phyloP scores from a whole-genome alignment of 805 yeast genomes.

The Candida rishiriensis region DNA sequence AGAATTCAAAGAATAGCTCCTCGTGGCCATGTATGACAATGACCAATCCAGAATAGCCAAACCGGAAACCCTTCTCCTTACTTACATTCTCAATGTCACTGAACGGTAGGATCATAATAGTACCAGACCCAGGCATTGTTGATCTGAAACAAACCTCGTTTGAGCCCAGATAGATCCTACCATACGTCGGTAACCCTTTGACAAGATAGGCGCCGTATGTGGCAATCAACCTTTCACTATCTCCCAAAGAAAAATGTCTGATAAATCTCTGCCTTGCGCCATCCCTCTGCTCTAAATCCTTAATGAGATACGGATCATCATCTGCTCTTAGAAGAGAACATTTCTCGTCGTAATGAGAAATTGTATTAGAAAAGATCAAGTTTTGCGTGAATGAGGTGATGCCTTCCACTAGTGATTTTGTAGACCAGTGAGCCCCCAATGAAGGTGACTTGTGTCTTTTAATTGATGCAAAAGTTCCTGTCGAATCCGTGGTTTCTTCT shows the following conservation, averaged over 20 bases:
- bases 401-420: conserved; percentile 28
- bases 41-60: conserved; percentile 68
- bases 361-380: conserved; percentile 19
- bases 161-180: conserved; percentile 72
- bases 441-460: background rate
- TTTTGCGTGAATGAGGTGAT: conserved; percentile 24
- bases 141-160: conserved; percentile 75
- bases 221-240: conserved; percentile 49
- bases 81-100: conserved; percentile 65
- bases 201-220: conserved; percentile 68
- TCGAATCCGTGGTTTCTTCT: background rate
- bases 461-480: background rate
- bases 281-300: conserved; percentile 37
- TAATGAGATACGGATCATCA: conserved; percentile 48
- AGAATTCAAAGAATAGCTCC: conserved; percentile 73
- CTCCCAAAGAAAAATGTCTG: conserved; percentile 59
- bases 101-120: conserved; percentile 80
- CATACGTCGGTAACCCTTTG: conserved; percentile 74
- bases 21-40: conserved; percentile 70
- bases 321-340: conserved; percentile 34
- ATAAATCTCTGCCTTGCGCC: conserved; percentile 56
- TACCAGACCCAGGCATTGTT: conserved; percentile 68
- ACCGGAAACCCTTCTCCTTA: conserved; percentile 62
- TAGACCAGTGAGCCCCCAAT: conserved; percentile 14
- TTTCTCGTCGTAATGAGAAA: conserved; percentile 50